A percentile compares a stretch with the other conserved stretches of the same genome.
phyloP scores from a whole-genome alignment of 1,139 yeast species.

The Schizosaccharomyces versatilis region DNA sequence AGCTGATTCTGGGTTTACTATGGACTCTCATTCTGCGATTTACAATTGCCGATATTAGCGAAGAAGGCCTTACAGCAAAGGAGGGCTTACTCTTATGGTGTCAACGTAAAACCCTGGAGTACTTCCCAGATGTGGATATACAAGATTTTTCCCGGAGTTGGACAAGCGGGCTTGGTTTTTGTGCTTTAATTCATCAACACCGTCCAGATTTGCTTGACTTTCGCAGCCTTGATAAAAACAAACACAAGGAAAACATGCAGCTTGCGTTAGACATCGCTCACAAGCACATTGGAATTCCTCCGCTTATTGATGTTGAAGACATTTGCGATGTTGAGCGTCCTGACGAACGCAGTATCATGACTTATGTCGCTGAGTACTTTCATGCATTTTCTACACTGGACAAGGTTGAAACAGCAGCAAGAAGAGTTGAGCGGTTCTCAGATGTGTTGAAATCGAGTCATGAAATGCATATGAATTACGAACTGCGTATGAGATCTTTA shows the following conservation, averaged over 20 bases:
- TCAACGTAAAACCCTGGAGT: constrained; percentile 24
- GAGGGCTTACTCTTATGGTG: constrained; percentile 27
- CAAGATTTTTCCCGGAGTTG: constrained; percentile 24
- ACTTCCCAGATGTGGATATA: constrained; percentile 21
- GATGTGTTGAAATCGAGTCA: constrained; percentile 20
- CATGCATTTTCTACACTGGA: constrained; percentile 27
- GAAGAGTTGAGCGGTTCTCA: constrained; percentile 22
- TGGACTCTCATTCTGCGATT: constrained; percentile 40
- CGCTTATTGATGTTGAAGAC: constrained; percentile 39
- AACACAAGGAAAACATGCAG: constrained; percentile 19
- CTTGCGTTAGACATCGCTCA: constrained; percentile 24
- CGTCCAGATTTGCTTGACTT: constrained; percentile 26
- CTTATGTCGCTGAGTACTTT: constrained; percentile 46
- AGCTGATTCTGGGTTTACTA: constrained; percentile 39
- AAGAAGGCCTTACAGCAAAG: constrained; percentile 25
- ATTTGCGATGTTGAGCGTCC: constrained; percentile 29
- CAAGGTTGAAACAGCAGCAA: constrained; percentile 23
- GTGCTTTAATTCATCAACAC: constrained; percentile 26
- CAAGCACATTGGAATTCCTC: constrained; percentile 30
- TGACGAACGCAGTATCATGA: constrained; percentile 44
- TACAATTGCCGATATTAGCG: constrained; percentile 26
- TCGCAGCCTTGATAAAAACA: constrained; percentile 18
- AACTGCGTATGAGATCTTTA: constrained; percentile 18
- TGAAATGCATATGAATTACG: constrained; percentile 21
- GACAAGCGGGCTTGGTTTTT: constrained; percentile 29